Evolutionary conservation across 2,329 filamentous ascomycete species (phyloP).

Genomic region (Zasmidium citrigriseum): DNA sequence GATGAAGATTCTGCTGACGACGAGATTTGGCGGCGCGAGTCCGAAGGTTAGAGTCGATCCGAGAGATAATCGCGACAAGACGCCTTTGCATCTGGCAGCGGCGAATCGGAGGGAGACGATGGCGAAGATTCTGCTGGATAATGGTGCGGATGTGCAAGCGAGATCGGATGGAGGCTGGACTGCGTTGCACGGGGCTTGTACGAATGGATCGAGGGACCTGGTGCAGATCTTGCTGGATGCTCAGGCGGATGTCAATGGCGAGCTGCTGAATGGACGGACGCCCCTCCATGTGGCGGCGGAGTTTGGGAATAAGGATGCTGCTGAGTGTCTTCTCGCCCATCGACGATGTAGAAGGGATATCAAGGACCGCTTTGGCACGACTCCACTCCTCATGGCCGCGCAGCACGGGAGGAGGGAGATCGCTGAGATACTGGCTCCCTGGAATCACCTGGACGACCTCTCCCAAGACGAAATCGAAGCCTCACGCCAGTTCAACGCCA

Average conservation of each 20-base stretch:
- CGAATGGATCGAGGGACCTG: constrained; percentile 14
- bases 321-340: constrained; percentile 22
- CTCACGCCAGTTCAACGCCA: constrained; percentile 22
- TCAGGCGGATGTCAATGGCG: constrained; percentile 28
- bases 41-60: constrained; percentile 21
- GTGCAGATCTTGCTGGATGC: constrained; percentile 25
- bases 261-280: constrained; percentile 27
- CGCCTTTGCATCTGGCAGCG: constrained; percentile 25
- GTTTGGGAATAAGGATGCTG: constrained; percentile 26
- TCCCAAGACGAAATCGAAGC: constrained; percentile 24
- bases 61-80: constrained; percentile 25
- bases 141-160: constrained; percentile 90
- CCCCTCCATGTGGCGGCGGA: constrained; percentile 32
- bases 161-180: constrained; percentile 90
- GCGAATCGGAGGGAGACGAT: constrained; percentile 18
- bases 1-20: constrained; percentile 19
- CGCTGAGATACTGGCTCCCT: constrained; percentile 44
- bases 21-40: constrained; percentile 20
- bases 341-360: constrained; percentile 35
- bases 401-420: constrained; percentile 43
- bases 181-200: constrained; percentile 65
- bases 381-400: constrained; percentile 45
- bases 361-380: constrained; percentile 47
- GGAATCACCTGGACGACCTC: constrained; percentile 34
- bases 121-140: constrained; percentile 85